Conservation (phyloP, 2,329 filamentous ascomycete genomes). For the Verticillium klebahnii region DNA sequence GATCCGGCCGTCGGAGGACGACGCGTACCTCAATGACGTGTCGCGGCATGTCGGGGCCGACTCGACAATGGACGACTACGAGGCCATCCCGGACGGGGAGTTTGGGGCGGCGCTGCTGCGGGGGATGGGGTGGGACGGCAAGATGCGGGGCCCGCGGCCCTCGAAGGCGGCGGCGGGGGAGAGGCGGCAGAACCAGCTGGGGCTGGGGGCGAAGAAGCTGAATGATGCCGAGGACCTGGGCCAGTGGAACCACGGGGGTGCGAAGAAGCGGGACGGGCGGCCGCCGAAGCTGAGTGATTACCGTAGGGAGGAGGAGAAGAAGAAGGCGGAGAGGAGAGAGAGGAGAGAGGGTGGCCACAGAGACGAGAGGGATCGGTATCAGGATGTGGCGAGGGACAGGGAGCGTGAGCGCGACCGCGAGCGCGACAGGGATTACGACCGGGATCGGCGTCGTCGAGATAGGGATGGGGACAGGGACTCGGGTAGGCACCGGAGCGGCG, state of each 20-base stretch:
- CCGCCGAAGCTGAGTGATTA: conserved; percentile 48
- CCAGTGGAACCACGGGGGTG: conserved; percentile 70
- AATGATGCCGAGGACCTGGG: conserved; percentile 69
- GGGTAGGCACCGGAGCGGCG: conserved; percentile 9
- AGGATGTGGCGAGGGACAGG: conserved; percentile 16
- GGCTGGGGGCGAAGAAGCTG: conserved; percentile 82
- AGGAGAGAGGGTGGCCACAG: conserved; percentile 25
- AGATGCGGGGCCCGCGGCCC: conserved; percentile 44
- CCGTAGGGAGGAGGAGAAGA: conserved; percentile 26
- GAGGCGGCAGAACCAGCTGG: conserved; percentile 73
- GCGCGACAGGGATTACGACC: conserved; percentile 19
- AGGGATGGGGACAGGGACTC: conserved; percentile 9
- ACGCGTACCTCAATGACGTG: conserved; percentile 67
- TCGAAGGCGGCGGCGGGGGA: conserved; percentile 60
- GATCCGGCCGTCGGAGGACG: conserved; percentile 47
- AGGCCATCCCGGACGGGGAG: conserved; percentile 85
- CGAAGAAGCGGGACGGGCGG: conserved; percentile 40
- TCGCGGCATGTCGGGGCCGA: conserved; percentile 62
- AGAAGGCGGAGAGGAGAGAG: conserved; percentile 30
- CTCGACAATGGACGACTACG: conserved; percentile 78
- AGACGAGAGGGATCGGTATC: conserved; percentile 34
- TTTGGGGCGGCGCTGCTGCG: conserved; percentile 87
- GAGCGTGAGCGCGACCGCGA: conserved; percentile 28
- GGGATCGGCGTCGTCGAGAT: conserved; percentile 1
- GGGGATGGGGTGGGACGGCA: conserved; percentile 92